phyloP scores from a whole-genome alignment of 1,139 yeast species.

The Magnusiomyces tetraspermus region DNA sequence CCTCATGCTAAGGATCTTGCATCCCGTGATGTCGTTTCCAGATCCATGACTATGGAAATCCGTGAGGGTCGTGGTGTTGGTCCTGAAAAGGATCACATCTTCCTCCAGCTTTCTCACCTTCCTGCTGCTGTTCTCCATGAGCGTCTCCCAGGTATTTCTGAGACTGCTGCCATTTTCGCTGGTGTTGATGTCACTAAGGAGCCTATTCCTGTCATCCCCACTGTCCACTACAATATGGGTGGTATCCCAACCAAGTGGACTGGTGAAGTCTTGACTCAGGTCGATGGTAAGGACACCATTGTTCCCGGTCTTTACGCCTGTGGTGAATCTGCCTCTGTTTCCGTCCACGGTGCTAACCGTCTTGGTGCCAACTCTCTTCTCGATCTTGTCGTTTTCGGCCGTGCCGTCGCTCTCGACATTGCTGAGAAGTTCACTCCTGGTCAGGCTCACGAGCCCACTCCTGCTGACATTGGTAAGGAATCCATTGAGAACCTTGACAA shows the following conservation, averaged over 20 bases:
- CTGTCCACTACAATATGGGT: conserved; percentile 99
- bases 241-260: conserved; percentile 98
- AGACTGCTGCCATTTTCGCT: conserved; percentile 95
- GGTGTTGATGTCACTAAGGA: conserved; percentile 99
- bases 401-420: conserved; percentile 94
- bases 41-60: conserved; percentile 97
- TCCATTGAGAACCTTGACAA: conserved; percentile 86
- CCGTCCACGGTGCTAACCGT: conserved; percentile 99
- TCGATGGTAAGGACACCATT: conserved; percentile 79
- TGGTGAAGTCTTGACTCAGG: conserved; percentile 85
- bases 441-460: conserved; percentile 67
- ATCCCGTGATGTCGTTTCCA: conserved; percentile 94
- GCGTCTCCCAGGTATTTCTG: conserved; percentile 98
- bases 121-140: conserved; percentile 88
- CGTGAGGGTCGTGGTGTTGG: conserved; percentile 99
- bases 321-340: conserved; percentile 99
- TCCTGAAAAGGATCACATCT: conserved; percentile 89
- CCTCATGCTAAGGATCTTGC: conserved; percentile 98
- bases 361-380: conserved; percentile 97
- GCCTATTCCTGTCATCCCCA: conserved; percentile 97
- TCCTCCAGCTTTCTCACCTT: conserved; percentile 85
- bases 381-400: conserved; percentile 95
- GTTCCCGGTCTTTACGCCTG: conserved; percentile 94
- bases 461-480: conserved; percentile 80
- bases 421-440: conserved; percentile 81